Evolutionary conservation across 805 yeast species (phyloP), one percentile per base, ranked within the genome.

Genomic region (Tetrapisispora pingtungensis): DNA sequence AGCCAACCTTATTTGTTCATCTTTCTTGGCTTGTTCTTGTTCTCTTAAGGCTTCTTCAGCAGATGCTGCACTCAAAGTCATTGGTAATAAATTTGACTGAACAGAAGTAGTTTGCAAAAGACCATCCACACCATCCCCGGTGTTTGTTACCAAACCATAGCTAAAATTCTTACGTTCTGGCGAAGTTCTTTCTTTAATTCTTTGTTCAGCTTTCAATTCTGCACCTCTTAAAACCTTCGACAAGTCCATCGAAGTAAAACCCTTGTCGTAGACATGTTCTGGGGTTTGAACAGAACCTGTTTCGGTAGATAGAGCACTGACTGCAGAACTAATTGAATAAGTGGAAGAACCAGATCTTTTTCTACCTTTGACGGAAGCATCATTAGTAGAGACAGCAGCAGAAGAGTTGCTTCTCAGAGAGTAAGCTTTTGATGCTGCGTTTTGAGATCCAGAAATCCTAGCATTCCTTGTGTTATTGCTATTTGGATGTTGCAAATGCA

Each of bases 401-500:
- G 36, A 36, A 20, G 31, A 13, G 14, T 18, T 35, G 18, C 32
- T 33, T 15, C 24, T 33, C 17, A 33, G 7, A 0, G 64, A 51
- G 31, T 53, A 57, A 5, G 65, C 65, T 38, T 59, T 59, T 19
- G 62, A 51, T 1, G 65, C 65, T n/a, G 65, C 65, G 13, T 42
- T 42, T 13, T 22, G 36, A 17, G 44, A 42, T 7, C 44, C 44
- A 8, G 36, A n/a, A 18, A 38, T 7, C 15, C 19, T 30, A 6
- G 32, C 14, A 17, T 7, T 10, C 10, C 34, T 19, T 19, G 2
- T 15, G 17, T 19, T 13, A n/a, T 10, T 1, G 20, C 15, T 8
- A 10, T 18, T 3, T 38, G 56, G 37, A 17, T 47, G 7, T 22
- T 37, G 17, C 28, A 32, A 26, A 18, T 47, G 33, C 36, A 39